Conservation (phyloP, 2,329 filamentous ascomycete genomes). For the Ceratocystis diversiconidia region DNA sequence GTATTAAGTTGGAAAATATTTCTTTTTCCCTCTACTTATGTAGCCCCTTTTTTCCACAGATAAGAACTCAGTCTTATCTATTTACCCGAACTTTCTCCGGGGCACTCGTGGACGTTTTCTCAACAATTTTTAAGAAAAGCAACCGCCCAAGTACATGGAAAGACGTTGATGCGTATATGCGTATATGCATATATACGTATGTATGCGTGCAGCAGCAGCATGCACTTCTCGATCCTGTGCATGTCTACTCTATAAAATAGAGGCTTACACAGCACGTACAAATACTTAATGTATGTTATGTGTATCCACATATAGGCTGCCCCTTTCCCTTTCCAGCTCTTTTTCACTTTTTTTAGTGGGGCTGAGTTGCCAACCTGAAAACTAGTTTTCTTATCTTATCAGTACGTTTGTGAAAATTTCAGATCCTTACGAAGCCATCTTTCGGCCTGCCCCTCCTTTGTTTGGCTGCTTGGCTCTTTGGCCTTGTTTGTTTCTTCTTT, state of each 20-base stretch:
- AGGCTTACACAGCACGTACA: background rate
- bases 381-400: constrained; percentile 1
- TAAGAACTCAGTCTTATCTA: too few species aligned
- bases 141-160: too few species aligned
- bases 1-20: too few species aligned
- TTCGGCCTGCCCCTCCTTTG: constrained; percentile 1
- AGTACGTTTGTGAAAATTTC: background rate
- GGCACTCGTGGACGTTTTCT: too few species aligned
- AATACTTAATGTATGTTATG: too few species aligned
- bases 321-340: background rate
- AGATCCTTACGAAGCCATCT: constrained; percentile 1
- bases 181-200: background rate
- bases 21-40: too few species aligned
- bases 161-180: background rate
- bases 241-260: background rate
- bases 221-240: background rate
- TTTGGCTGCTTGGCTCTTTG: background rate
- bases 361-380: background rate
- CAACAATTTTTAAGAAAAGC: too few species aligned
- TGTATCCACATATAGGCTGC: background rate
- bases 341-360: background rate
- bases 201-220: background rate
- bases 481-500: background rate
- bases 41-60: too few species aligned
- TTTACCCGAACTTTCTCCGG: too few species aligned